A percentile compares a stretch with the other conserved stretches of the same genome.
phyloP scores from a whole-genome alignment of 2,329 filamentous ascomycete species.

The Fusarium sp. region DNA sequence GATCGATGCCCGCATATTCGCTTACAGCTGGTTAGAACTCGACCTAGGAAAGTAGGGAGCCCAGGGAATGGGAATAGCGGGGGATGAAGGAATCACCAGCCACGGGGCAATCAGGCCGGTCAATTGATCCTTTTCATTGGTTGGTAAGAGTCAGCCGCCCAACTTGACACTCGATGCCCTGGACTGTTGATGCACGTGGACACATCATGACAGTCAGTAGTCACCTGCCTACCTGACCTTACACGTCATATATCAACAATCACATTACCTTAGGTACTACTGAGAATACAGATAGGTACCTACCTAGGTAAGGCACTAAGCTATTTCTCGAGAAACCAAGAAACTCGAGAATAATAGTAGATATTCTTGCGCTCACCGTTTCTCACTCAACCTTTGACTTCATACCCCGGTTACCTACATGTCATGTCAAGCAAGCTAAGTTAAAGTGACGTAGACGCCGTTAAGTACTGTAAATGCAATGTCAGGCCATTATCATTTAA shows the following conservation, averaged over 20 bases:
- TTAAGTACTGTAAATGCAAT: not conserved
- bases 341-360: not conserved
- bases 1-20: not conserved
- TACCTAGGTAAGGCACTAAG: no score
- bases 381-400: not conserved
- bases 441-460: not conserved
- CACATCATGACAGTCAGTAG: conserved; percentile 6
- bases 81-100: conserved; percentile 1
- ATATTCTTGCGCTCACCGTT: not conserved
- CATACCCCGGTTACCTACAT: not conserved
- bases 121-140: conserved; percentile 32
- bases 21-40: not conserved
- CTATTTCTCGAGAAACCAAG: not conserved
- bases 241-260: not conserved
- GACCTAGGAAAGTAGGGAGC: not conserved
- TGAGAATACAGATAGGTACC: no score
- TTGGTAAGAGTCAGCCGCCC: conserved; percentile 22
- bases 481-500: not conserved
- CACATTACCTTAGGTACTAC: not conserved
- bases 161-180: conserved; percentile 3
- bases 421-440: not conserved
- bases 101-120: conserved; percentile 1
- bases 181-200: conserved; percentile 24
- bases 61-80: not conserved
- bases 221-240: conserved; percentile 2